A percentile compares a stretch with the other conserved stretches of the same genome.
These are phyloP conservation scores for Parascedosporium putredinis DNA, from an alignment of 2,329 filamentous ascomycete genomes.

Conservation along the genomic window DNA sequence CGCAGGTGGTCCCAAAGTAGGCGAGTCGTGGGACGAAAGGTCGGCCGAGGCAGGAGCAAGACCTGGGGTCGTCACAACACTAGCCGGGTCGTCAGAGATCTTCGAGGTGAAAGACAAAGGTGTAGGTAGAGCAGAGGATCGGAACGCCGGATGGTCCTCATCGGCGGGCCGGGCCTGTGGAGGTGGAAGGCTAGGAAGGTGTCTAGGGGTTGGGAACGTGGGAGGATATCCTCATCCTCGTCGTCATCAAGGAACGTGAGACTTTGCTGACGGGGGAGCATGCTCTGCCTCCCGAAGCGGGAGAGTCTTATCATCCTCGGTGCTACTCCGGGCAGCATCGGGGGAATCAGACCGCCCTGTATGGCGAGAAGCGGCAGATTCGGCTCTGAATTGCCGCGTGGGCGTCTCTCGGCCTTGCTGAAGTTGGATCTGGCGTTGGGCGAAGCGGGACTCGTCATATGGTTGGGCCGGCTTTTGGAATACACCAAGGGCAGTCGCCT, in stretches of 20 bases:
- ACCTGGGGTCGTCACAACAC: conserved; percentile 7
- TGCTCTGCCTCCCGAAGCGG: conserved; percentile 18
- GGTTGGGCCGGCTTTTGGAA: conserved; percentile 61
- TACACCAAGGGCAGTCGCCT: conserved; percentile 59
- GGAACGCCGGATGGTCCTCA: conserved; percentile 43
- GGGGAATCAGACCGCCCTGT: conserved; percentile 35
- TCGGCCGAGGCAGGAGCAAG: conserved; percentile 1
- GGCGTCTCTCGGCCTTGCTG: conserved; percentile 63
- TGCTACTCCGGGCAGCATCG: conserved; percentile 28
- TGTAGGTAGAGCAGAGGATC: conserved; percentile 32
- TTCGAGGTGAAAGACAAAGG: conserved; percentile 27
- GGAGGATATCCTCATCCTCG: conserved; percentile 27
- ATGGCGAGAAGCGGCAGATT: conserved; percentile 31
- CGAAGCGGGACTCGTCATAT: conserved; percentile 79
- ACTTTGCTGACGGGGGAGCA: conserved; percentile 22
- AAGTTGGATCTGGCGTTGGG: conserved; percentile 71
- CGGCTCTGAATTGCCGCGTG: conserved; percentile 31
- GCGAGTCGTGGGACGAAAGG: conserved; percentile 51
- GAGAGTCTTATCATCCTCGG: conserved; percentile 17
- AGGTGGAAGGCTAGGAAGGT: conserved; percentile 11
- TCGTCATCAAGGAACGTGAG: conserved; percentile 34
- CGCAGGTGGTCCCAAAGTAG: conserved; percentile 58
- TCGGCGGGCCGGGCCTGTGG: conserved; percentile 34
- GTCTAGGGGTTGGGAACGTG: conserved; percentile 14
- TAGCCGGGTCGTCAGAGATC: conserved; percentile 13